Evolutionary conservation across 2,329 filamentous ascomycete species (phyloP).

Genomic region (Colletotrichum brevisporum): DNA sequence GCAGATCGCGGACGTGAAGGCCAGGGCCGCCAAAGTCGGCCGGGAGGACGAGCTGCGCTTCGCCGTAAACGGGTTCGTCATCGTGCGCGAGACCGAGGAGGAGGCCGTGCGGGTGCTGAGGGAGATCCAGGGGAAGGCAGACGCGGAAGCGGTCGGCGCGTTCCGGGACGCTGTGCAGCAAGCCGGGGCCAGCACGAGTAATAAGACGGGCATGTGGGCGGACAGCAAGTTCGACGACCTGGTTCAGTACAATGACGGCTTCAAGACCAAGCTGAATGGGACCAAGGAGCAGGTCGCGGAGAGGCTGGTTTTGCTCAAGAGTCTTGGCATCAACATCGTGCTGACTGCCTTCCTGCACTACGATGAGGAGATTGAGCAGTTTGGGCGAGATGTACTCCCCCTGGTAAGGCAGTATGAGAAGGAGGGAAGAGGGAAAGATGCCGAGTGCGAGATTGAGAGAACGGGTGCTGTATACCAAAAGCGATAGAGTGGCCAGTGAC

Average conservation of each 20-base stretch:
- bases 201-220: constrained; percentile 68
- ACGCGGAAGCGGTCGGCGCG: constrained; percentile 63
- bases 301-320: constrained; percentile 62
- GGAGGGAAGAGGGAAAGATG: constrained; percentile 62
- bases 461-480: constrained; percentile 63
- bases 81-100: constrained; percentile 63
- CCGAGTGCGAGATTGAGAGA: constrained; percentile 59
- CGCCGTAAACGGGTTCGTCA: constrained; percentile 65
- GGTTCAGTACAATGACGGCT: constrained; percentile 69
- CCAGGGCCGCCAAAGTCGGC: constrained; percentile 58
- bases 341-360: constrained; percentile 66
- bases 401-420: constrained; percentile 63
- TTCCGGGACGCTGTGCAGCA: constrained; percentile 65
- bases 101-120: constrained; percentile 63
- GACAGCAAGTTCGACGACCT: constrained; percentile 65
- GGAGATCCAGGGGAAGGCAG: constrained; percentile 68
- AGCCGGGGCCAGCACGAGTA: constrained; percentile 60
- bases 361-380: constrained; percentile 65
- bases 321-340: constrained; percentile 58
- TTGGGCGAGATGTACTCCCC: constrained; percentile 61
- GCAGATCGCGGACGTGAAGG: constrained; percentile 64
- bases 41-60: constrained; percentile 60
- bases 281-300: constrained; percentile 66
- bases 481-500: not conserved
- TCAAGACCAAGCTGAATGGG: constrained; percentile 68